Evolutionary conservation across 2,329 filamentous ascomycete genomes (phyloP), one percentile per base, ranked within the genome.

Genomic region (Talaromyces pinophilus): DNA sequence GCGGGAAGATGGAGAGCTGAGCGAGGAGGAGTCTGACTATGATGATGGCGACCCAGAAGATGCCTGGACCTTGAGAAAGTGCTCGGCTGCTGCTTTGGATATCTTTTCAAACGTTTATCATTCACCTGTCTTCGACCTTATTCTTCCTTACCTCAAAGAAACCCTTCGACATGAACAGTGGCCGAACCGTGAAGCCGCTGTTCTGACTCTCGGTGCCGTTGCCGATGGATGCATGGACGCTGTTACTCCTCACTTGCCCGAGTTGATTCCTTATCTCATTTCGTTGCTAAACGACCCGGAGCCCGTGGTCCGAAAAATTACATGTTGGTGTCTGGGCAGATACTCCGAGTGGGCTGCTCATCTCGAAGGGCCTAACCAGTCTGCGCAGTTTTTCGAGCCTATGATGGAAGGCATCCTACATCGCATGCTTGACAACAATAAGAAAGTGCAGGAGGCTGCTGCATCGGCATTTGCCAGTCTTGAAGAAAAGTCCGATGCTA

Each of bases 401-500:
- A 91, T 98, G 86, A 97, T 99, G 93, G 94, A 97, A 69, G 95
- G 94, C 5, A 93, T 99, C 59, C 82, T 99, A 66, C 89, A 88
- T 68, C 92, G 93, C 75, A 99, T 99, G 95, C 84, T 99, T 57
- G 95, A 99, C 79, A 89, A 87, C 76, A 98, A 98, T 84, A 99
- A 99, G 83, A 93, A 94, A 77, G 95, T 99, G 0, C 95, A 99
- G 77, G 94, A 98, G 79, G 94, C 95, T 17, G 95, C 91, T 30
- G 94, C 94, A 1, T 98, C 94, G 3, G 94, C 94, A 8, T 98
- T 99, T 80, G 94, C 95, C 3, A 96, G 94, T 73, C 85, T 99
- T 8, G 95, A 98, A 78, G 95, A 98, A 77, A 96, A 96, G 78
- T 92, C 95, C 0, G 92, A 92, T 67, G 88, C 88, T 69, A 86